Evolutionary conservation across 169 alveolate genomes (phyloP).

Genomic region (Plasmodium gaboni): DNA sequence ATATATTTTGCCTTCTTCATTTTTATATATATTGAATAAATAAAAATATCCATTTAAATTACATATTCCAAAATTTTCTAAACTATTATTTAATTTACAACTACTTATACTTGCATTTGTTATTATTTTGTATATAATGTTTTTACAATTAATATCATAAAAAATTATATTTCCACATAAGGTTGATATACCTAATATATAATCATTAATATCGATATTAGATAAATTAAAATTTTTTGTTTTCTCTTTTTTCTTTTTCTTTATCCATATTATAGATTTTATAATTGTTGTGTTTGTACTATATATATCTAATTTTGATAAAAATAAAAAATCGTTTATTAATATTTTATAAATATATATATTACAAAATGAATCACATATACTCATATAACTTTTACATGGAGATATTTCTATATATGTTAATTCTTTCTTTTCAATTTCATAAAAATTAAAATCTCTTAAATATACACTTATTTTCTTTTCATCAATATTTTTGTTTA

Average conservation of each 20-base stretch:
- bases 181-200: slow-evolving; percentile 25
- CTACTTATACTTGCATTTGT: slow-evolving; percentile 41
- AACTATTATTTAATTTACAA: slow-evolving; percentile 27
- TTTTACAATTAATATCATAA: slow-evolving; percentile 25
- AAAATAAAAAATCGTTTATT: slow-evolving; percentile 14
- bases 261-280: slow-evolving; percentile 44
- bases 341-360: slow-evolving; percentile 29
- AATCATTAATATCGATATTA: slow-evolving; percentile 5
- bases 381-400: slow-evolving; percentile 29
- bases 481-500: no score
- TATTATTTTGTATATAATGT: background rate
- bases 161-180: slow-evolving; percentile 29
- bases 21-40: slow-evolving; percentile 29
- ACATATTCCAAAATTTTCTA: slow-evolving; percentile 35
- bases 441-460: slow-evolving; percentile 43
- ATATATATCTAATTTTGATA: slow-evolving; percentile 3
- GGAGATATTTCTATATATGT: slow-evolving; percentile 26
- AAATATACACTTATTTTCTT: slow-evolving; percentile 4
- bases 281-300: background rate
- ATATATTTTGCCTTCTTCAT: slow-evolving; percentile 12
- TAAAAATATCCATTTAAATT: slow-evolving; percentile 55
- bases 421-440: slow-evolving; percentile 30
- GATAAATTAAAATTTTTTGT: background rate
- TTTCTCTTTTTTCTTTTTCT: slow-evolving; percentile 15
- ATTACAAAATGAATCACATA: slow-evolving; percentile 45